These are phyloP conservation scores for Anthracocystis walkeri DNA, from an alignment of 1,284 basidiomycete species.

Conservation along the genomic window DNA sequence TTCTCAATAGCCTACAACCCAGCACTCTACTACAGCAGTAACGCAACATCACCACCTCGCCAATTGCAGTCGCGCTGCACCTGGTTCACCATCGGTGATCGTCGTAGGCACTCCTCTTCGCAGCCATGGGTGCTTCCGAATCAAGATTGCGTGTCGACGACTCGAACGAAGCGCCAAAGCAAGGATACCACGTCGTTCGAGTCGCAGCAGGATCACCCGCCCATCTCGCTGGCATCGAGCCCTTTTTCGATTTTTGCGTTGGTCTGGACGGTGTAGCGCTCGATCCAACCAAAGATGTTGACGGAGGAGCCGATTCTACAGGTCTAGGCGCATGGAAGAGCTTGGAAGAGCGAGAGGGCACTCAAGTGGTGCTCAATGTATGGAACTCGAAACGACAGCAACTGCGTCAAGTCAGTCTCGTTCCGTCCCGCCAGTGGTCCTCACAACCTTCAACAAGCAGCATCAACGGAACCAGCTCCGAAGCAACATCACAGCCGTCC, in stretches of 20 bases:
- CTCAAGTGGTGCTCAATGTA: constrained; percentile 80
- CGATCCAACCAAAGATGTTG: constrained; percentile 53
- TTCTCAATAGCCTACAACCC: not conserved
- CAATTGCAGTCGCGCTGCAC: not conserved
- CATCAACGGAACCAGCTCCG: constrained; percentile 36
- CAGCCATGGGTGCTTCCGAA: constrained; percentile 47
- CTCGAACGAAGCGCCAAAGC: constrained; percentile 56
- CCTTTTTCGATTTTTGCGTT: constrained; percentile 96
- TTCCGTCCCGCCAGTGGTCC: constrained; percentile 85
- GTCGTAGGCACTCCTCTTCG: not conserved
- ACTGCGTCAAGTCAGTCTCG: constrained; percentile 84
- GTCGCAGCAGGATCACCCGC: constrained; percentile 69
- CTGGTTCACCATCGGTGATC: not conserved
- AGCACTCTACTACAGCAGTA: too few species aligned
- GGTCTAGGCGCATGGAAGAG: constrained; percentile 61
- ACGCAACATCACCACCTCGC: not conserved
- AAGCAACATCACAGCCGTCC: constrained; percentile 73
- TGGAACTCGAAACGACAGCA: constrained; percentile 90
- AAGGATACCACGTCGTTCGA: constrained; percentile 68
- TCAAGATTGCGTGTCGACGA: constrained; percentile 45
- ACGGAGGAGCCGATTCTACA: constrained; percentile 37
- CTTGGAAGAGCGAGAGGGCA: constrained; percentile 88
- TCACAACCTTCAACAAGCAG: constrained; percentile 52
- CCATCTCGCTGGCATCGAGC: constrained; percentile 85
- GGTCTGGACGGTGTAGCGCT: constrained; percentile 77